Base-by-base conservation (phyloP, 352 stramenopile genomes). In the Saprolegnia parasitica region DNA sequence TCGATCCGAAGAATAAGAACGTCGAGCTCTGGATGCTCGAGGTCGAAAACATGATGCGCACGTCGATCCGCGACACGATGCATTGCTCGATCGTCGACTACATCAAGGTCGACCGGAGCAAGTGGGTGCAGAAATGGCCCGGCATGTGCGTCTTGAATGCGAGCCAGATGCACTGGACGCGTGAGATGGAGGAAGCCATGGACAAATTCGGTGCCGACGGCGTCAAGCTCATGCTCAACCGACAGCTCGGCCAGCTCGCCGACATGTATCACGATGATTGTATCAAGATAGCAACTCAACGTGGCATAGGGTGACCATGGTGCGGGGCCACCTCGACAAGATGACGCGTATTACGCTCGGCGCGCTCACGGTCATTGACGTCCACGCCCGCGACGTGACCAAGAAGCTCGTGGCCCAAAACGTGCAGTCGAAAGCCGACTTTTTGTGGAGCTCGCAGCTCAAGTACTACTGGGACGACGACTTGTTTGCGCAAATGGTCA, bases 381-480 rank as follows among this genome's bases (percentile, higher is more conserved):
- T 98, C n/a, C 95, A 98, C 67, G 95, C 95, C 16, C 90, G 95
- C 40, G 95, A 98, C 73, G 92, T 98, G 32, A 97, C 97, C 16
- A 82, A 89, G 9, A 96, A 96, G 45, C 77, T 98, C 13, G 87
- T 96, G 20, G 78, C 88, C 24, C 84, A 96, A 68, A 91, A 96
- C 47, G 89, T 98, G 35, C 77, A 89, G 45, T 89, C 84, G 5
- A 96, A 95, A 37, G 84, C 83, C 42, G 86, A 98, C 61, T 96
- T 96, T 64, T 50, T 93, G 20, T 96, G 87, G 87, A 90, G 83
- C 50, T 91, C 83, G 56, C 81, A 95, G 65, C 72, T 95, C 10
- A 89, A 93, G 62, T 98, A 98, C 68, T 98, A 98, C 77, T 98
- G 93, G 94, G 84, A 91, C 8, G 86, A 88, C 45, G 89, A 98